These are phyloP conservation scores for Wickerhamiella spandovensis DNA, from an alignment of 805 yeast species.

Conservation along the genomic window DNA sequence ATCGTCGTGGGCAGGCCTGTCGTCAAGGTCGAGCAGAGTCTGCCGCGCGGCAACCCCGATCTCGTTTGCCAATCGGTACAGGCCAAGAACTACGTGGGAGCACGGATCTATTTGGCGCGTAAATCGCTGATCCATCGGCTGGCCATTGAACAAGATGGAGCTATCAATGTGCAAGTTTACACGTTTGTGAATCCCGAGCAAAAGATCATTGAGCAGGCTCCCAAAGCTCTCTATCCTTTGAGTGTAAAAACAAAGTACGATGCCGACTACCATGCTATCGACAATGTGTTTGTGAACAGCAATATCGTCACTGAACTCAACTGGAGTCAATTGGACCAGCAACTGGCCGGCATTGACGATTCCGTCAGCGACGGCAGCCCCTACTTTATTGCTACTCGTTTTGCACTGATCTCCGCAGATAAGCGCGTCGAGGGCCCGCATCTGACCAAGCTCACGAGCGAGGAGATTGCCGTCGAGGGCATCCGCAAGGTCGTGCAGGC, in stretches of 20 bases:
- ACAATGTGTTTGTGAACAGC: slow-evolving; percentile 38
- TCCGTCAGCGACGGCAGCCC: slow-evolving; percentile 36
- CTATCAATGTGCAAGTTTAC: slow-evolving; percentile 69
- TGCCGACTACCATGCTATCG: slow-evolving; percentile 44
- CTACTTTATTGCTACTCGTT: slow-evolving; percentile 52
- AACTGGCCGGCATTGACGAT: slow-evolving; percentile 83
- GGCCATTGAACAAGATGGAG: slow-evolving; percentile 55
- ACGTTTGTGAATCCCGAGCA: slow-evolving; percentile 15
- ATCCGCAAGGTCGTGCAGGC: slow-evolving; percentile 24
- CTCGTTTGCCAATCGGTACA: slow-evolving; percentile 47
- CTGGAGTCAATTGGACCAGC: slow-evolving; percentile 89
- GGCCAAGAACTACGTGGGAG: slow-evolving; percentile 34
- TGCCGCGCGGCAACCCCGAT: slow-evolving; percentile 42
- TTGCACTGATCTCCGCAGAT: slow-evolving; percentile 73
- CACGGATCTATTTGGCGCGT: slow-evolving; percentile 59
- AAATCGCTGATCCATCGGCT: slow-evolving; percentile 81
- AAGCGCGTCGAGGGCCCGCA: slow-evolving; percentile 36
- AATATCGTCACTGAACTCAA: slow-evolving; percentile 30
- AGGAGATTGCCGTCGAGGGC: slow-evolving; percentile 90
- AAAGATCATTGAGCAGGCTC: slow-evolving; percentile 22
- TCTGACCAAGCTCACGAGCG: slow-evolving; percentile 57
- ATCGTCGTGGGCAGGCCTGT: slow-evolving; percentile 66
- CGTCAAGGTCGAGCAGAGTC: slow-evolving; percentile 47
- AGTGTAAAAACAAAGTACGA: slow-evolving; percentile 64
- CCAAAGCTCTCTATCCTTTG: slow-evolving; percentile 21